A percentile compares a stretch with the other conserved stretches of the same genome.
phyloP scores from a whole-genome alignment of 495 filamentous ascomycete genomes.

The Aspergillus indologenus region DNA sequence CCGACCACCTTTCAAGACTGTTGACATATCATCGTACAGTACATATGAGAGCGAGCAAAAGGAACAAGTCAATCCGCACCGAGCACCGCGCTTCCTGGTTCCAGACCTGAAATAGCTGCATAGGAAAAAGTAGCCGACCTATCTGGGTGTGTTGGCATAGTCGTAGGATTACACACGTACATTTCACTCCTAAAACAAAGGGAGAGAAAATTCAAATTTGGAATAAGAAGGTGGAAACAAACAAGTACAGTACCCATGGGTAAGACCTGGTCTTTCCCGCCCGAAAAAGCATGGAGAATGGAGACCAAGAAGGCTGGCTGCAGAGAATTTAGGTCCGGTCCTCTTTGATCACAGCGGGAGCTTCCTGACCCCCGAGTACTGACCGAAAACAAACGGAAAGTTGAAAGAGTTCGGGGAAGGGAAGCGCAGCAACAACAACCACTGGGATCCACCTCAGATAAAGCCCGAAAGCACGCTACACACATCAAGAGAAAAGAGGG shows the following conservation, averaged over 20 bases:
- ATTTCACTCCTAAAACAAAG: too few relatives aligned
- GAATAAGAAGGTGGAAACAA: too few relatives aligned
- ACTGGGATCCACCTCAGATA: constrained; percentile 18
- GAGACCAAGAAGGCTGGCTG: not conserved
- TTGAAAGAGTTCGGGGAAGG: constrained; percentile 15
- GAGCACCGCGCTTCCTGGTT: not conserved
- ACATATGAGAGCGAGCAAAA: too few relatives aligned
- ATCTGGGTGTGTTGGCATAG: not conserved
- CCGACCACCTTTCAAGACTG: too few relatives aligned
- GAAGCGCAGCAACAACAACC: not conserved
- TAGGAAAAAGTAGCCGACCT: not conserved
- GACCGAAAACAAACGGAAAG: constrained; percentile 2
- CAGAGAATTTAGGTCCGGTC: not conserved
- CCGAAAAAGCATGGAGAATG: not conserved
- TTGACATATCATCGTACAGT: too few relatives aligned
- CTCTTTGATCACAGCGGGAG: constrained; percentile 4
- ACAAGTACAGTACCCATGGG: too few relatives aligned
- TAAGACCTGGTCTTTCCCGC: not conserved
- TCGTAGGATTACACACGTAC: too few relatives aligned
- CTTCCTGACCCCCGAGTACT: not conserved
- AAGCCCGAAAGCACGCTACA: constrained; percentile 16
- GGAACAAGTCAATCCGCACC: too few relatives aligned
- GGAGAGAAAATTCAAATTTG: too few relatives aligned
- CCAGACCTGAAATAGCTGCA: not conserved
- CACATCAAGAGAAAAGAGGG: constrained; percentile 15